Conservation (phyloP, 2,329 filamentous ascomycete species). For the Bimuria novae-zelandiae region DNA sequence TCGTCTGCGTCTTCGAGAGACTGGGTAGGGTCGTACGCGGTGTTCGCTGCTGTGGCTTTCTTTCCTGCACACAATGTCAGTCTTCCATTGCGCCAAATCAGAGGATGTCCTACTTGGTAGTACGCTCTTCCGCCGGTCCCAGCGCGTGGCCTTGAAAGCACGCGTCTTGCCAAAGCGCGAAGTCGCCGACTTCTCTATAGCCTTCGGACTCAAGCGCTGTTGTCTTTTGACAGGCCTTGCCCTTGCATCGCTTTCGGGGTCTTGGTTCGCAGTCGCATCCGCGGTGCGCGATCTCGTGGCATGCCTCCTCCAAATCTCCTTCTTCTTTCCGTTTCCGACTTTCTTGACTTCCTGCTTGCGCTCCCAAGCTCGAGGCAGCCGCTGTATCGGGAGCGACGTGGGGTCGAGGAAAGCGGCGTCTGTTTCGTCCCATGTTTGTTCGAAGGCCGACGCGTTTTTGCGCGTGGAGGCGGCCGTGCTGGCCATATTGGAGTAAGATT, state of each 20-base stretch:
- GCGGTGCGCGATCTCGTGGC: conserved; percentile 34
- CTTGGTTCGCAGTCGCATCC: conserved; percentile 17
- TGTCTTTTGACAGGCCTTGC: conserved; percentile 53
- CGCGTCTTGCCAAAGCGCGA: conserved; percentile 30
- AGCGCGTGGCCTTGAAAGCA: conserved; percentile 43
- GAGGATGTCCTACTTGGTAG: conserved; percentile 33
- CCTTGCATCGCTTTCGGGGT: conserved; percentile 38
- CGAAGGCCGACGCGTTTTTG: conserved; percentile 37
- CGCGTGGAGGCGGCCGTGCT: conserved; percentile 38
- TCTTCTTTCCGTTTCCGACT: conserved; percentile 41
- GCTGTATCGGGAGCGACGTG: conserved; percentile 46
- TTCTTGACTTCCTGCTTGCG: conserved; percentile 51
- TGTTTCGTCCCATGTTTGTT: conserved; percentile 47
- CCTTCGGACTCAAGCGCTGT: conserved; percentile 42
- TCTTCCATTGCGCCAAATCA: neutral
- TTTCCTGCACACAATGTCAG: conserved; percentile 34
- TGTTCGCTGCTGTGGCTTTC: conserved; percentile 14
- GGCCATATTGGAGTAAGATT: conserved; percentile 14
- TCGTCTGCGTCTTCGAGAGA: conserved; percentile 15
- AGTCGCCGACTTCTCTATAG: conserved; percentile 33
- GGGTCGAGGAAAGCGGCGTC: conserved; percentile 50
- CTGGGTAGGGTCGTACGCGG: conserved; percentile 13
- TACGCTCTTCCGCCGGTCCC: conserved; percentile 42
- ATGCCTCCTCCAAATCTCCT: conserved; percentile 55
- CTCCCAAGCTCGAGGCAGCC: conserved; percentile 55